Evolutionary conservation across 805 yeast species (phyloP).

Genomic region (Maudiozyma saulgeensis): DNA sequence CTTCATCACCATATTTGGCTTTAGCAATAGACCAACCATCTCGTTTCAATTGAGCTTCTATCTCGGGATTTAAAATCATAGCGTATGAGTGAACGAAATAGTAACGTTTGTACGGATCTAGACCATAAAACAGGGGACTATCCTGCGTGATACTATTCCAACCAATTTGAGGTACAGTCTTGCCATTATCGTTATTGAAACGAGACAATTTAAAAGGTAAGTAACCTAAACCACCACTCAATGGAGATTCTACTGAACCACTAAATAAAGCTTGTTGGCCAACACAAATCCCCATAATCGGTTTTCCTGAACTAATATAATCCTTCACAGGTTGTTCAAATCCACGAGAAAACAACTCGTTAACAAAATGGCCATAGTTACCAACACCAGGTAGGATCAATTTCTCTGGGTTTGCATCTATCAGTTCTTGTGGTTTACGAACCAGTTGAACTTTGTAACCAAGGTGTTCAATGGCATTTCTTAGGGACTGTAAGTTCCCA

Average conservation of each 20-base stretch:
- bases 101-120: slow-evolving; percentile 61
- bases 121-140: slow-evolving; percentile 41
- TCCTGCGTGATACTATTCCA: slow-evolving; percentile 57
- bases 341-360: slow-evolving; percentile 49
- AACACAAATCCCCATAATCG: slow-evolving; percentile 95
- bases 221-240: slow-evolving; percentile 50
- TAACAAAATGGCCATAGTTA: slow-evolving; percentile 88
- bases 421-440: slow-evolving; percentile 47
- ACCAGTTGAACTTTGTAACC: slow-evolving; percentile 65
- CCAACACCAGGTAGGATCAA: slow-evolving; percentile 95
- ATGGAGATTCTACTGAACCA: slow-evolving; percentile 67
- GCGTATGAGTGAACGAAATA: slow-evolving; percentile 96
- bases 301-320: slow-evolving; percentile 69
- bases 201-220: slow-evolving; percentile 45
- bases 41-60: slow-evolving; percentile 24
- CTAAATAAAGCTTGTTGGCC: slow-evolving; percentile 82
- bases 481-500: slow-evolving; percentile 84
- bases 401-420: slow-evolving; percentile 35
- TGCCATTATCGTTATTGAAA: slow-evolving; percentile 42
- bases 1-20: slow-evolving; percentile 67
- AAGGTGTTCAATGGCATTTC: slow-evolving; percentile 71
- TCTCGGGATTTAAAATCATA: slow-evolving; percentile 42
- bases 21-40: slow-evolving; percentile 64
- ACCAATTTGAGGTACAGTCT: slow-evolving; percentile 94
- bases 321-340: slow-evolving; percentile 55